Conservation (phyloP, 2,329 filamentous ascomycete species). For the Aspergillus novofumigatus region DNA sequence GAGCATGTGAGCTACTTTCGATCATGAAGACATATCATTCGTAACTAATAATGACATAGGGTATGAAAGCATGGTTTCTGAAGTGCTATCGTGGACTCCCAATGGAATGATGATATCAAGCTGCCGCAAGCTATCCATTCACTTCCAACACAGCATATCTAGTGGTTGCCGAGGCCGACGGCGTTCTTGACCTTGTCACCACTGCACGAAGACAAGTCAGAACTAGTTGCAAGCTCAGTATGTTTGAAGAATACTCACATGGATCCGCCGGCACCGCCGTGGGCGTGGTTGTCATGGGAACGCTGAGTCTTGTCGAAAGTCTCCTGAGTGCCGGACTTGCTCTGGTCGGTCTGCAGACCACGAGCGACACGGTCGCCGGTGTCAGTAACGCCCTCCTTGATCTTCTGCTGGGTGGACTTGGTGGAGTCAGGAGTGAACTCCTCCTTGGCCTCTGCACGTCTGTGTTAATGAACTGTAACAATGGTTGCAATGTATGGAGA, state of each 20-base stretch:
- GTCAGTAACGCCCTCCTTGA: constrained; percentile 55
- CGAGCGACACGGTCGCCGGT: constrained; percentile 53
- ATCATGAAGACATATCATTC: constrained; percentile 4
- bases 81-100: constrained; percentile 27
- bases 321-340: constrained; percentile 54
- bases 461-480: constrained; percentile 20
- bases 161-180: constrained; percentile 36
- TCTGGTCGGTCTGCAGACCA: constrained; percentile 48
- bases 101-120: constrained; percentile 14
- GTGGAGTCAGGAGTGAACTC: constrained; percentile 54
- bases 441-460: constrained; percentile 50
- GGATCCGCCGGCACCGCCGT: constrained; percentile 37
- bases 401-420: constrained; percentile 59
- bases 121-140: background rate
- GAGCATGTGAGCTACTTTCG: background rate
- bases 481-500: background rate
- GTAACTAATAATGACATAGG: constrained; percentile 4
- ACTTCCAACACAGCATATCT: constrained; percentile 1
- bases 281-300: constrained; percentile 37
- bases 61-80: constrained; percentile 3
- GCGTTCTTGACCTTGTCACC: constrained; percentile 44
- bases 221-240: background rate
- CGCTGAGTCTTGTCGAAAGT: constrained; percentile 48
- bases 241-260: constrained; percentile 31
- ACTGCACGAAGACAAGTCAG: constrained; percentile 20